These are phyloP conservation scores for Picea abies DNA, from an alignment of 83 land plant species.

Conservation along the genomic window DNA sequence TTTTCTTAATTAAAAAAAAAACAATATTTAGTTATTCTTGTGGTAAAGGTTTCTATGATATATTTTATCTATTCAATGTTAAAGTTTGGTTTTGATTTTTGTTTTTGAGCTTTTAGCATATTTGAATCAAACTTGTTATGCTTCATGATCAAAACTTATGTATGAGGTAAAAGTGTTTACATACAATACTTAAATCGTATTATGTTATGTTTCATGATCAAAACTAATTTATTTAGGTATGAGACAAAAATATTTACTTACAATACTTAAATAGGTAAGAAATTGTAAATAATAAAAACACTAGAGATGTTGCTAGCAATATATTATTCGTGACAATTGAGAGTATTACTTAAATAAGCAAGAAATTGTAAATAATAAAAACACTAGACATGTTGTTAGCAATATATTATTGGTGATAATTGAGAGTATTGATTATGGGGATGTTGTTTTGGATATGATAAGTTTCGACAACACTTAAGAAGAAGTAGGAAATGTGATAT, in stretches of 20 bases:
- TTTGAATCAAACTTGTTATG: slow-evolving; percentile 96
- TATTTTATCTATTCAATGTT: neutral
- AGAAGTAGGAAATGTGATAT: neutral
- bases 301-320: too few species aligned
- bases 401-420: slow-evolving; percentile 95
- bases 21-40: neutral
- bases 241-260: too few species aligned
- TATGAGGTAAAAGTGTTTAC: slow-evolving; percentile 96
- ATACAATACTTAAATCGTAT: slow-evolving; percentile 81
- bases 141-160: slow-evolving; percentile 96
- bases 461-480: slow-evolving; percentile 25
- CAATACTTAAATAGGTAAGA: too few species aligned
- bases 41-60: too few species aligned
- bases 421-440: slow-evolving; percentile 95
- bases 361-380: slow-evolving; percentile 97
- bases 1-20: too few species aligned
- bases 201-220: too few species aligned
- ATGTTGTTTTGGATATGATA: slow-evolving; percentile 97
- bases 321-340: too few species aligned
- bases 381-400: slow-evolving; percentile 90
- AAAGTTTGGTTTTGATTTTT: neutral
- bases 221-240: too few species aligned
- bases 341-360: slow-evolving; percentile 34
- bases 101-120: slow-evolving; percentile 47
- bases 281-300: too few species aligned